Conservation (phyloP, 768 basidiomycete genomes). For the Mycena albidolilacea region DNA sequence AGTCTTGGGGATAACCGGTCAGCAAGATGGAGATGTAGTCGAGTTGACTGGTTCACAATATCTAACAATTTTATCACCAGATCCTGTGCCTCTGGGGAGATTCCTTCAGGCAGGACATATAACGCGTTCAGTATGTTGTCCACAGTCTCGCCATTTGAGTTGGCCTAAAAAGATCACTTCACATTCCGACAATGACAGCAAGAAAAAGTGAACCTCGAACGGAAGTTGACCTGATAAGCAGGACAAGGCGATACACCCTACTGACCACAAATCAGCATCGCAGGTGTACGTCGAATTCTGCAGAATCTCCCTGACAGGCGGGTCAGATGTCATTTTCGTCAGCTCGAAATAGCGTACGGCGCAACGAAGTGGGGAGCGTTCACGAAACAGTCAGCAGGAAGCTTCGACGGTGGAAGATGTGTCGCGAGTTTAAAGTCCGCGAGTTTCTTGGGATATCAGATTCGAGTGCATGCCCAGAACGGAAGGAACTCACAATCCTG, state of each 20-base stretch:
- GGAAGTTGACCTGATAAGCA: constrained; percentile 54
- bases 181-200: constrained; percentile 14
- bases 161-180: constrained; percentile 38
- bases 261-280: constrained; percentile 62
- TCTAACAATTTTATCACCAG: constrained; percentile 49
- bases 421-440: constrained; percentile 56
- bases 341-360: constrained; percentile 52
- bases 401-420: constrained; percentile 43
- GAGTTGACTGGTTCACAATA: constrained; percentile 41
- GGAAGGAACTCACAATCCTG: constrained; percentile 53
- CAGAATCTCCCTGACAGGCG: constrained; percentile 55
- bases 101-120: constrained; percentile 44
- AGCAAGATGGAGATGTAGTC: constrained; percentile 15
- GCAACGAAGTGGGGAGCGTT: constrained; percentile 52
- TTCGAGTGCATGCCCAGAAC: background rate
- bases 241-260: constrained; percentile 58
- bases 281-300: constrained; percentile 50
- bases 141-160: constrained; percentile 39
- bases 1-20: constrained; percentile 40
- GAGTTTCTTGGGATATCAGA: constrained; percentile 57
- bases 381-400: constrained; percentile 40
- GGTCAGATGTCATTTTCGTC: constrained; percentile 3
- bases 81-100: constrained; percentile 45
- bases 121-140: constrained; percentile 43
- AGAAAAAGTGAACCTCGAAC: constrained; percentile 48